Evolutionary conservation across 306 rosid species (phyloP).

Genomic region (Prosopis cineraria): DNA sequence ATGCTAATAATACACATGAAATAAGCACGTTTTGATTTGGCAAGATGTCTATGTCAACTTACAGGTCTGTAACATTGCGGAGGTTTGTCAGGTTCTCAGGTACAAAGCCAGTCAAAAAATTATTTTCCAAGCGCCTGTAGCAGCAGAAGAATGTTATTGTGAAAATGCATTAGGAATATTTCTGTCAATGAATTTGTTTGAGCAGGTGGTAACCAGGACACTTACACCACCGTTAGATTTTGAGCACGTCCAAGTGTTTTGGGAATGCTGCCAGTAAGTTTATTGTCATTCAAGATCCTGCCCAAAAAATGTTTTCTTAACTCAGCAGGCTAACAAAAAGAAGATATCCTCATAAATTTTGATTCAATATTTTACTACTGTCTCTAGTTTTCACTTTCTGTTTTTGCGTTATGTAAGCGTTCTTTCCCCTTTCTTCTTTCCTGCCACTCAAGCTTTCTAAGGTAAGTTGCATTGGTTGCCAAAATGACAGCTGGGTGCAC

Average conservation of each 20-base stretch:
- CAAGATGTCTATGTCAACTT: conserved; percentile 30
- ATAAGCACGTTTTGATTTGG: background rate
- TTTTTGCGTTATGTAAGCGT: background rate
- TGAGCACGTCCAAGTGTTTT: conserved; percentile 46
- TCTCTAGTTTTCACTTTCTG: background rate
- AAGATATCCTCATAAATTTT: background rate
- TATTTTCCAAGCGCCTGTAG: conserved; percentile 55
- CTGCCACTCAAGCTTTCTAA: background rate
- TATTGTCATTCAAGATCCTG: conserved; percentile 57
- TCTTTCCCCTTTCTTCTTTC: background rate
- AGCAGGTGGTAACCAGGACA: conserved; percentile 31
- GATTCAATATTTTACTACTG: background rate
- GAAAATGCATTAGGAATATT: background rate
- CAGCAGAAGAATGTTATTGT: conserved; percentile 15
- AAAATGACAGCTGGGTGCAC: background rate
- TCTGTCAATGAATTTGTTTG: conserved; percentile 21
- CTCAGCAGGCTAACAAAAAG: background rate
- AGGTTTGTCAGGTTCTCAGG: conserved; percentile 52
- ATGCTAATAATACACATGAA: background rate
- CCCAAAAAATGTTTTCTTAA: conserved; percentile 15
- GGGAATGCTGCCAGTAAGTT: conserved; percentile 52
- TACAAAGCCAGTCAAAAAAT: conserved; percentile 40
- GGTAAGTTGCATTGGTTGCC: background rate
- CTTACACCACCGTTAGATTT: conserved; percentile 57
- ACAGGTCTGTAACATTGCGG: conserved; percentile 39